Base-by-base conservation (phyloP, 768 basidiomycete genomes). In the Podaxis carcinomalis region DNA sequence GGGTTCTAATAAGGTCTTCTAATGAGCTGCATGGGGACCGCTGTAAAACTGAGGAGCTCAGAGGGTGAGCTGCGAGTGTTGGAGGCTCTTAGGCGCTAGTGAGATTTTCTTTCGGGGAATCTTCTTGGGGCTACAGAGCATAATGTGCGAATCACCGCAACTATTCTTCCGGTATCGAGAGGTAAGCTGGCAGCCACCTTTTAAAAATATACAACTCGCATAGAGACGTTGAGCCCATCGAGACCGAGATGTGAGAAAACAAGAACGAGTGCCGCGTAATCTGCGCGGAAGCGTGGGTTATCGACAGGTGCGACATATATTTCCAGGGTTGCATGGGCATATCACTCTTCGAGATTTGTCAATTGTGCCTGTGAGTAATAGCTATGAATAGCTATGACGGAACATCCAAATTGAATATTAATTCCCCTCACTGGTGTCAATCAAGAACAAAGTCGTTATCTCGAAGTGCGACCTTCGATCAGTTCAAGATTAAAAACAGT, bases 1-100 rank as follows among this genome's bases (percentile, higher is more conserved):
- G 40, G 25, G 50, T 59, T 59, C 57, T 59, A 59, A 59, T 52
- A 39, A 59, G 57, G 23, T 52, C 57, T 59, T 59, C 57, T 59
- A 59, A 59, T 59, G 50, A 52, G 50, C 44, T 32, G 23, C 6
- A 16, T n/a, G 42, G 16, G n/a, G 1, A 16, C 14, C 19, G 6
- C 19, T 19, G 6, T 14, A 19, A 44, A 44, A 9, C 19, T 44
- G 42, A 1, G 6, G 42, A 14, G 19, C 42, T 21, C 42, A 44
- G 19, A n/a, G n/a, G n/a, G 42, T 44, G 42, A 19, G 42, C 16
- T 44, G 19, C 42, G n/a, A 14, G 14, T 44, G 16, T 16, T n/a
- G 42, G 19, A 19, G 16, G 42, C 16, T 44, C 42, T 44, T 44
- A 19, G 42, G 6, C 2, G 42, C n/a, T 44, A 6, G 42, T 14